These are phyloP conservation scores for Yamadazyma aaseri DNA, from an alignment of 1,139 yeast species.

Conservation along the genomic window DNA sequence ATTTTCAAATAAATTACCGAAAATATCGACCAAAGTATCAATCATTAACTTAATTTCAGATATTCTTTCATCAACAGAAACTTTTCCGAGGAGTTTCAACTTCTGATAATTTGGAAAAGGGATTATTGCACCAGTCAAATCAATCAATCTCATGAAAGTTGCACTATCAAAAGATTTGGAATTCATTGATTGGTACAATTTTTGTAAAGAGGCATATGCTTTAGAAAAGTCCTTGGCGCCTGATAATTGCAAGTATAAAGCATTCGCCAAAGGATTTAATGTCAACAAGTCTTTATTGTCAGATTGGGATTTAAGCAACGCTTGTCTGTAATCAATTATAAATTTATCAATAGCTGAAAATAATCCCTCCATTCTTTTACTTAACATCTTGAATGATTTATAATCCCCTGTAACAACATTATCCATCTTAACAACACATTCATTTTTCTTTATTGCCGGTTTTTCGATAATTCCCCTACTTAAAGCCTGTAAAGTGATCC, in stretches of 20 bases:
- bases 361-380: slow-evolving; percentile 24
- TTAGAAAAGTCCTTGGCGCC: slow-evolving; percentile 46
- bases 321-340: slow-evolving; percentile 37
- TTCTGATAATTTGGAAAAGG: slow-evolving; percentile 57
- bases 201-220: slow-evolving; percentile 39
- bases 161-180: slow-evolving; percentile 25
- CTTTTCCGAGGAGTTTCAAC: slow-evolving; percentile 36
- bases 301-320: slow-evolving; percentile 17
- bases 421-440: slow-evolving; percentile 29
- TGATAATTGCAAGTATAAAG: slow-evolving; percentile 53
- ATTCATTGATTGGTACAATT: slow-evolving; percentile 26
- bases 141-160: slow-evolving; percentile 44
- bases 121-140: slow-evolving; percentile 55
- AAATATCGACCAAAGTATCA: slow-evolving; percentile 33
- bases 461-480: slow-evolving; percentile 38
- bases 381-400: slow-evolving; percentile 24
- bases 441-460: slow-evolving; percentile 24
- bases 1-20: slow-evolving; percentile 31
- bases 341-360: slow-evolving; percentile 45
- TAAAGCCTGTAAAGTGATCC: slow-evolving; percentile 55
- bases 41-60: slow-evolving; percentile 31
- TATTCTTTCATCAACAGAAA: slow-evolving; percentile 34
- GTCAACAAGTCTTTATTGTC: slow-evolving; percentile 38
- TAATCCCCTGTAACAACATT: slow-evolving; percentile 22
- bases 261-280: slow-evolving; percentile 61